Evolutionary conservation across 805 yeast genomes (phyloP).

Genomic region (Peterozyma xylosa): DNA sequence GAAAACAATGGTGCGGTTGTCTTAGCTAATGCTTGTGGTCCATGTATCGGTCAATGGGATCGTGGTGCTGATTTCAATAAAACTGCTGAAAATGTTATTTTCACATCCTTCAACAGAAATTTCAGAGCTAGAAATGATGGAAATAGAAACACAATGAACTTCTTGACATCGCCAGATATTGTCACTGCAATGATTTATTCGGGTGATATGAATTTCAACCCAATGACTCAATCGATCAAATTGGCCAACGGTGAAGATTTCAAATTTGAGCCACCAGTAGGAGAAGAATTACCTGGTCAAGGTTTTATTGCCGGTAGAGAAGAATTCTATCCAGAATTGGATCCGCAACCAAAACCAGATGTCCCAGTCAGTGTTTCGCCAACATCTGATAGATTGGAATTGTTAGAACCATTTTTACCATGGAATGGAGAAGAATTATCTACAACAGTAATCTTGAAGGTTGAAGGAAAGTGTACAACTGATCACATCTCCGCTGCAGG

Average conservation of each 20-base stretch:
- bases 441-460: constrained; percentile 75
- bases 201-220: constrained; percentile 95
- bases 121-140: constrained; percentile 98
- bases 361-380: constrained; percentile 58
- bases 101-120: constrained; percentile 96
- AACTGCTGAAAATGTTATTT: constrained; percentile 94
- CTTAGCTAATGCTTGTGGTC: constrained; percentile 97
- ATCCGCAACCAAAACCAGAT: constrained; percentile 46
- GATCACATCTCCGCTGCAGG: constrained; percentile 99
- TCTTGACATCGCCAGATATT: constrained; percentile 95
- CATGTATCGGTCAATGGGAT: constrained; percentile 99
- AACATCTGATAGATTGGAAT: constrained; percentile 83
- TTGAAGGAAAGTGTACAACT: constrained; percentile 97
- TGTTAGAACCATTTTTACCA: constrained; percentile 79
- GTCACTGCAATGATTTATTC: constrained; percentile 93
- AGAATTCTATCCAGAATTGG: constrained; percentile 50
- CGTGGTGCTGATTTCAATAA: constrained; percentile 80
- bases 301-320: constrained; percentile 85
- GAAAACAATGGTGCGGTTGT: constrained; percentile 90
- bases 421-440: constrained; percentile 84
- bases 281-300: constrained; percentile 80
- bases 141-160: constrained; percentile 95
- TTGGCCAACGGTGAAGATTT: constrained; percentile 88
- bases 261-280: constrained; percentile 79
- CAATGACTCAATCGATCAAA: constrained; percentile 81